Conservation (phyloP, 2,329 filamentous ascomycete genomes). For the Colletotrichum sp. region DNA sequence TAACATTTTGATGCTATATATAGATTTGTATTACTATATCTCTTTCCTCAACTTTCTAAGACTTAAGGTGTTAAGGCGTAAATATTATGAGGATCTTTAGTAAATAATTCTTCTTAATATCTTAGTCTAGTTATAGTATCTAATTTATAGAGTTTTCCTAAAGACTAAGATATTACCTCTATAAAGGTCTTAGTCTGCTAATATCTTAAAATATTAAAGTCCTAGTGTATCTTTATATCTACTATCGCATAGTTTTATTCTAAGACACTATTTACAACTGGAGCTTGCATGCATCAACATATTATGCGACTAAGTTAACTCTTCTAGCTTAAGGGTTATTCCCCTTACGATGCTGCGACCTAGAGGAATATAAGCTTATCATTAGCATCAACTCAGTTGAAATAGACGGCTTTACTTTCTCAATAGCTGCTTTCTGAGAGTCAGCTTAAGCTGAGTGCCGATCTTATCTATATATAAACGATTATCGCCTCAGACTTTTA, state of each 20-base stretch:
- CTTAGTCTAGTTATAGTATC: too few species aligned
- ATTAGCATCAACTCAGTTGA: neutral
- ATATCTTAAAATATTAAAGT: neutral
- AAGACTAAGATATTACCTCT: too few species aligned
- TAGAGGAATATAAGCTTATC: neutral
- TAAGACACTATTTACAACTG: neutral
- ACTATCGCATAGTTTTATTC: neutral
- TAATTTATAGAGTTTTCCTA: too few species aligned
- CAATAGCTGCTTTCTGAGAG: neutral
- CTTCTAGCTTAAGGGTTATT: neutral
- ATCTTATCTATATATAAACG: neutral
- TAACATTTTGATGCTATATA: too few species aligned
- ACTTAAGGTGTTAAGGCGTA: too few species aligned
- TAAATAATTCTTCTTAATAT: too few species aligned
- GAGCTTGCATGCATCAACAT: accelerated
- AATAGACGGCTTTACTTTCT: neutral
- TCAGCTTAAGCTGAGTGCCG: neutral
- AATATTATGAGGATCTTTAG: too few species aligned
- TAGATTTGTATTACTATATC: too few species aligned
- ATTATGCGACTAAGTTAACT: neutral
- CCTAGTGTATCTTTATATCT: neutral
- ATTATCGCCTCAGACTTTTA: neutral
- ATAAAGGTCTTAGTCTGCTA: too few species aligned
- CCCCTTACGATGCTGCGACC: neutral
- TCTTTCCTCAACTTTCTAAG: too few species aligned